Conservation (phyloP, 805 yeast species). For the Barnettozyma vustinii region DNA sequence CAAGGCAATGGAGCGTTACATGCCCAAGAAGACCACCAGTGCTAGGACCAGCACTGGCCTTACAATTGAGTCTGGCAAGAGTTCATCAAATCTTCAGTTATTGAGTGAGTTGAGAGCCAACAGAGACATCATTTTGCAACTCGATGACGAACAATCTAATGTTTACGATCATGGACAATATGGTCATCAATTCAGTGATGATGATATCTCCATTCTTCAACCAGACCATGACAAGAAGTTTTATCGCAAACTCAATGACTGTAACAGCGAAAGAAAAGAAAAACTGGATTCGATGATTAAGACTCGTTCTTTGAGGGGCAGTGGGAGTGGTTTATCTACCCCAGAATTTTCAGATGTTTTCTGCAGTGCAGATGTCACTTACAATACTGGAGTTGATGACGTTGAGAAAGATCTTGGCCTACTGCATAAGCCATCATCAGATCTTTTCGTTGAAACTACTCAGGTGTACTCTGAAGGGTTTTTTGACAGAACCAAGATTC, state of each 20-base stretch:
- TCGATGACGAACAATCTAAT: constrained; percentile 6
- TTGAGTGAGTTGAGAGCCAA: not conserved
- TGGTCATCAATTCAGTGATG: constrained; percentile 12
- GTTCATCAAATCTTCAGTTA: not conserved
- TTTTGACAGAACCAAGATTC: constrained; percentile 2
- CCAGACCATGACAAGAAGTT: not conserved
- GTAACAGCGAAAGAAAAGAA: not conserved
- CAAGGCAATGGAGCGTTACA: not conserved
- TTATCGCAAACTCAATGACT: not conserved
- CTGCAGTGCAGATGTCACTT: not conserved
- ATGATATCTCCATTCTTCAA: constrained; percentile 12
- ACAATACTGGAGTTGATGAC: not conserved
- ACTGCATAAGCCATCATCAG: not conserved
- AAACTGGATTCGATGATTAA: not conserved
- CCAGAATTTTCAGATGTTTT: not conserved
- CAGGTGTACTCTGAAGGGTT: not conserved
- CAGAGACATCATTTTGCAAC: not conserved
- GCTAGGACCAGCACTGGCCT: not conserved
- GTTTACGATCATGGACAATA: constrained; percentile 12
- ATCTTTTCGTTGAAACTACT: not conserved
- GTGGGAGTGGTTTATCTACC: not conserved
- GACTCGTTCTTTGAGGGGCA: not conserved
- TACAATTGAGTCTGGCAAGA: not conserved
- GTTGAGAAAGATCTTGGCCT: not conserved
- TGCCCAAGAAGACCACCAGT: not conserved